A percentile compares a stretch with the other conserved stretches of the same genome.
These are phyloP conservation scores for Asterochloris sp. DNA, from an alignment of 139 green algal species.

Conservation along the genomic window DNA sequence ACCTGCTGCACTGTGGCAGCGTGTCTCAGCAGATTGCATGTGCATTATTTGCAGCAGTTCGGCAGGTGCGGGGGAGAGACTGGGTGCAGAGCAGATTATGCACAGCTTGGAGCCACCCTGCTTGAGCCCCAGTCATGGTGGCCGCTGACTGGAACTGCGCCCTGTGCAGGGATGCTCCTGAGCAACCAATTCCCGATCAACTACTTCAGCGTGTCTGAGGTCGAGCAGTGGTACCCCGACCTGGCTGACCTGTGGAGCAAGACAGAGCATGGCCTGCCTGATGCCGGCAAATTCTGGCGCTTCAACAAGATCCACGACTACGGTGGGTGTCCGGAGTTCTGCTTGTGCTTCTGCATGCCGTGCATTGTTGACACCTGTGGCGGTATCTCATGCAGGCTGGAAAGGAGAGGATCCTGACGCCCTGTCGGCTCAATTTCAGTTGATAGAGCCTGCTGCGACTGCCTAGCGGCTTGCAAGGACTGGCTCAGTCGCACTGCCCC, in stretches of 20 bases:
- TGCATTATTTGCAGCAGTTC: no score
- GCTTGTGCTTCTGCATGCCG: no score
- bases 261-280: slow-evolving; percentile 14
- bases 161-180: slow-evolving; percentile 51
- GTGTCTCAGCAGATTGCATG: no score
- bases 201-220: slow-evolving; percentile 83
- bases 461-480: background rate
- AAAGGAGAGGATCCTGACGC: slow-evolving; percentile 8
- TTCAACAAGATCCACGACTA: slow-evolving; percentile 79
- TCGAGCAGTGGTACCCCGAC: slow-evolving; percentile 79
- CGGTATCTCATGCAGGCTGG: background rate
- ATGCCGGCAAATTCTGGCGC: slow-evolving; percentile 53
- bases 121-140: background rate
- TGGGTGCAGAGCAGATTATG: no score
- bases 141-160: background rate
- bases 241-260: slow-evolving; percentile 31
- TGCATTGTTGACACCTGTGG: no score
- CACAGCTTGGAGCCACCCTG: no score
- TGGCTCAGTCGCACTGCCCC: background rate
- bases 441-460: background rate
- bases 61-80: no score
- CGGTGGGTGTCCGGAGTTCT: slow-evolving; percentile 12
- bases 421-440: background rate
- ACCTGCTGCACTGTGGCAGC: no score
- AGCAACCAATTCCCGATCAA: slow-evolving; percentile 81